These are phyloP conservation scores for Priceomyces fermenticarens DNA, from an alignment of 805 yeast species.

Conservation along the genomic window DNA sequence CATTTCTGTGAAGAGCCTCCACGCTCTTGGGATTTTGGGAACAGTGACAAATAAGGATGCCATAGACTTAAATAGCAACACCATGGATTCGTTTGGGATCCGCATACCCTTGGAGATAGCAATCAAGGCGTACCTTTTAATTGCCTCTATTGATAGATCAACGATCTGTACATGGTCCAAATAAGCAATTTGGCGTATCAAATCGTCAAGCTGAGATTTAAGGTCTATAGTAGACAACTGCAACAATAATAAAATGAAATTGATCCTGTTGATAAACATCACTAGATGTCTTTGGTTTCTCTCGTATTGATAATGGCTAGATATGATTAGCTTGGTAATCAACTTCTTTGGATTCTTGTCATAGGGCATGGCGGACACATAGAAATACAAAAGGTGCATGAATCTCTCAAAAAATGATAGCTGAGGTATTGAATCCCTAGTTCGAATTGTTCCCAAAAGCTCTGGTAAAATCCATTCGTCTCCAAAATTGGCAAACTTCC, in stretches of 20 bases:
- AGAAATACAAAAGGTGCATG: conserved; percentile 32
- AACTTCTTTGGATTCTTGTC: conserved; percentile 23
- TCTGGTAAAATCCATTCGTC: conserved; percentile 29
- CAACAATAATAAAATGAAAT: conserved; percentile 30
- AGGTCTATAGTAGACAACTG: conserved; percentile 35
- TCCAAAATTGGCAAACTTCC: conserved; percentile 34
- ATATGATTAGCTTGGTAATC: conserved; percentile 33
- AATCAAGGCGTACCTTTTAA: conserved; percentile 16
- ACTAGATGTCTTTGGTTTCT: conserved; percentile 22
- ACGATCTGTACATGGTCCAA: conserved; percentile 22
- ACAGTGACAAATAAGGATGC: conserved; percentile 9
- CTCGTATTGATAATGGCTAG: conserved; percentile 33
- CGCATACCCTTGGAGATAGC: conserved; percentile 9
- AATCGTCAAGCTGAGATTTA: conserved; percentile 22
- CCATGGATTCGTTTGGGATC: conserved; percentile 19
- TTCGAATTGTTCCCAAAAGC: conserved; percentile 17
- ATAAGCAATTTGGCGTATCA: conserved; percentile 20
- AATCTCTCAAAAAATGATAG: conserved; percentile 33
- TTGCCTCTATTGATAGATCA: conserved; percentile 19
- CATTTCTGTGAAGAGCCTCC: conserved; percentile 11
- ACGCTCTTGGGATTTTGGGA: conserved; percentile 16
- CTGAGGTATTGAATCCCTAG: conserved; percentile 26
- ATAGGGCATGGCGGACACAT: conserved; percentile 23
- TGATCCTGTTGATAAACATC: conserved; percentile 36
- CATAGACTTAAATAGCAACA: conserved; percentile 12